A percentile compares a stretch with the other conserved stretches of the same genome.
These are phyloP conservation scores for Cydonia oblonga DNA, from an alignment of 331 rosid species.

Conservation along the genomic window DNA sequence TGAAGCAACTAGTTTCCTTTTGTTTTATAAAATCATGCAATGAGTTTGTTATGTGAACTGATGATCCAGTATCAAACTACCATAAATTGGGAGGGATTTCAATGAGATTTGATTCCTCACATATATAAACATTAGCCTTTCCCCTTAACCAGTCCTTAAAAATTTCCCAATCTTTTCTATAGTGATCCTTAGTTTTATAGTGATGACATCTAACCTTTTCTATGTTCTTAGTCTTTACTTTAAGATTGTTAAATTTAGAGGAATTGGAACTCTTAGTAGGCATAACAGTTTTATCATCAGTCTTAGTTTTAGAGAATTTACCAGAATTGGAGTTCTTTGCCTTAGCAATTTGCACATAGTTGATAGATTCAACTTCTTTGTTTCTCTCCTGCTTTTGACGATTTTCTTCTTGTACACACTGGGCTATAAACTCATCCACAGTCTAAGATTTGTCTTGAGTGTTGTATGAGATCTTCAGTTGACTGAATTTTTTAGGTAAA, in stretches of 20 bases:
- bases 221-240: background rate
- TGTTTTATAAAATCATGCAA: no score
- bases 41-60: no score
- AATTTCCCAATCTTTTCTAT: background rate
- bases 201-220: background rate
- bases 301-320: background rate
- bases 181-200: background rate
- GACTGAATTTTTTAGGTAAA: no score
- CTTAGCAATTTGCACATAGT: background rate
- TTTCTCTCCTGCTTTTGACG: rapidly evolving
- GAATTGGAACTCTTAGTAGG: background rate
- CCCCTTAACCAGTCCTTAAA: background rate
- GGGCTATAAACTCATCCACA: background rate
- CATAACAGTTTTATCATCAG: background rate
- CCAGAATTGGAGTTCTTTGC: no score
- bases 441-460: background rate
- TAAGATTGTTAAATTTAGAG: no score
- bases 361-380: no score
- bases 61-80: no score
- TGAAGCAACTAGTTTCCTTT: no score
- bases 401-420: background rate
- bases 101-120: background rate
- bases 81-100: background rate
- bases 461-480: no score
- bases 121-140: background rate